Conservation (phyloP, 495 filamentous ascomycete species). For the Hamigera avellanea region DNA sequence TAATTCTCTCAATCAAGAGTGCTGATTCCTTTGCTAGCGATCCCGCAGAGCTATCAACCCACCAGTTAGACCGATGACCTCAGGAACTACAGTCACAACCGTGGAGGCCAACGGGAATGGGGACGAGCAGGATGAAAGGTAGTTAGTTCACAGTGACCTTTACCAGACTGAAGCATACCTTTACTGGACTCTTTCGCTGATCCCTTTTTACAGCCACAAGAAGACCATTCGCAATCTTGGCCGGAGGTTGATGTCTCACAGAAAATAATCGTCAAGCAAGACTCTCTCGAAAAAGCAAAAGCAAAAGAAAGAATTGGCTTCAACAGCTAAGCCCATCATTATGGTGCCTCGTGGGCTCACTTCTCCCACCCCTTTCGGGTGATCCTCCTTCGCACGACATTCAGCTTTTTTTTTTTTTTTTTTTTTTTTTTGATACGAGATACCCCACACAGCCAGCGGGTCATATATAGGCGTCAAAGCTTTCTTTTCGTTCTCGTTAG, state of each 20-base stretch:
- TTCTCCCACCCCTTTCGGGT: not conserved
- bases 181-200: not conserved
- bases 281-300: not conserved
- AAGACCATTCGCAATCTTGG: conserved; percentile 30
- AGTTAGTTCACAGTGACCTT: conserved; percentile 1
- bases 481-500: not conserved
- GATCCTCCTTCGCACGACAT: not conserved
- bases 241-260: conserved; percentile 25
- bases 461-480: conserved; percentile 7
- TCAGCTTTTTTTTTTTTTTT: too few species aligned
- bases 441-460: conserved; percentile 6
- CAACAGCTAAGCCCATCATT: not conserved
- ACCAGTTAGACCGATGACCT: conserved; percentile 23
- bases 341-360: not conserved
- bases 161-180: not conserved
- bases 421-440: conserved; percentile 4
- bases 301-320: not conserved
- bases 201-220: conserved; percentile 14
- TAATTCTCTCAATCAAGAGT: not conserved
- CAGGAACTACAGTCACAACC: conserved; percentile 18
- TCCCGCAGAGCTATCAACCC: conserved; percentile 29
- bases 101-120: conserved; percentile 14
- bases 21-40: conserved; percentile 19
- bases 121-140: conserved; percentile 29
- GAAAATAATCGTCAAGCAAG: conserved; percentile 6